Conservation (phyloP, 139 green algal genomes). For the Yamagishiella unicocca region DNA sequence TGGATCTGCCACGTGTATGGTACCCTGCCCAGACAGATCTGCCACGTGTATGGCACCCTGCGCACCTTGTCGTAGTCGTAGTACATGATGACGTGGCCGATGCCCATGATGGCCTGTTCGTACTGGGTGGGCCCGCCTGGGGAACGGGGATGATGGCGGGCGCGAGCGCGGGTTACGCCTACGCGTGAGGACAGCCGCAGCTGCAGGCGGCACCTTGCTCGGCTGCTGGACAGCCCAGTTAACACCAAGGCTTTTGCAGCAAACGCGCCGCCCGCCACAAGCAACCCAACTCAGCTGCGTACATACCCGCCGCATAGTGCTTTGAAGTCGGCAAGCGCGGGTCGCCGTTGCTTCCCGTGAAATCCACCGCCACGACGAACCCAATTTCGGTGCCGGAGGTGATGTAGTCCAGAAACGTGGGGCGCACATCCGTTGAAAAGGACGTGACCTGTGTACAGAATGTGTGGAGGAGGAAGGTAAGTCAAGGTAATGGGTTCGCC, state of each 20-base stretch:
- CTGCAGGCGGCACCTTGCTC: too few species aligned
- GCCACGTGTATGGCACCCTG: neutral
- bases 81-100: slow-evolving; percentile 60
- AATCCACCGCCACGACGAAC: slow-evolving; percentile 69
- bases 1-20: neutral
- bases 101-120: slow-evolving; percentile 60
- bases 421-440: neutral
- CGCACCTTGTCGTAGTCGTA: slow-evolving; percentile 61
- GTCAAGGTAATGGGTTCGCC: neutral
- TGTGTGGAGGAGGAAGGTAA: too few species aligned
- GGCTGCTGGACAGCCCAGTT: too few species aligned
- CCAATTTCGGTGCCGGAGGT: slow-evolving; percentile 52
- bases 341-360: slow-evolving; percentile 65
- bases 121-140: slow-evolving; percentile 55
- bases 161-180: too few species aligned
- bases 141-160: neutral
- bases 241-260: too few species aligned
- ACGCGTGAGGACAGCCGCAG: too few species aligned
- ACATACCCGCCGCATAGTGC: slow-evolving; percentile 48
- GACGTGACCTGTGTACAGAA: neutral
- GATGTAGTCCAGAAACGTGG: slow-evolving; percentile 67
- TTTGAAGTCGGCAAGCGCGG: slow-evolving; percentile 49
- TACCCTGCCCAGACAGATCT: too few species aligned
- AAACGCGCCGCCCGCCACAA: too few species aligned
- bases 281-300: too few species aligned